phyloP scores from a whole-genome alignment of 441 rosid species.

The Omphalea diandra region DNA sequence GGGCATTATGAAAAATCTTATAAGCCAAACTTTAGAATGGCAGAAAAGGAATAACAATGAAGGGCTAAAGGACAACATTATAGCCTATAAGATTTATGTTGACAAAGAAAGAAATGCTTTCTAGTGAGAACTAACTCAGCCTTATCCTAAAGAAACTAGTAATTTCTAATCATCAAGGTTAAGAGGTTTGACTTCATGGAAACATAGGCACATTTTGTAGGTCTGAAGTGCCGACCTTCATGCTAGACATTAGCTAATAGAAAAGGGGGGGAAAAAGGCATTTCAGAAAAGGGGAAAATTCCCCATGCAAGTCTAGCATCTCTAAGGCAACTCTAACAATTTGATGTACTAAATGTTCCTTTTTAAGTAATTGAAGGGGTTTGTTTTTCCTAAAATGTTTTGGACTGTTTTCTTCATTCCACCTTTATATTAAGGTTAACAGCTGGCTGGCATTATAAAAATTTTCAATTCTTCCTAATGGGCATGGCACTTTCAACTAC shows the following conservation, averaged over 20 bases:
- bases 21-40: background rate
- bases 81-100: background rate
- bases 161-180: too few relatives aligned
- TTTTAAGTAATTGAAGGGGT: too few relatives aligned
- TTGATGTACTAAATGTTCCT: background rate
- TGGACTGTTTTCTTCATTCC: too few relatives aligned
- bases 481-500: constrained; percentile 1
- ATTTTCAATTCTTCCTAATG: too few relatives aligned
- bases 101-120: background rate
- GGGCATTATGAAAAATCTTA: constrained; percentile 4
- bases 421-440: too few relatives aligned
- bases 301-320: background rate
- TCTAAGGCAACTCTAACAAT: background rate
- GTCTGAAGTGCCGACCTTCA: background rate
- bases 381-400: too few relatives aligned
- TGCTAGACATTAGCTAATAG: background rate
- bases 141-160: background rate
- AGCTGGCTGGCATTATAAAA: too few relatives aligned
- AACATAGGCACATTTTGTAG: too few relatives aligned
- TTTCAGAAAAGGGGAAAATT: background rate
- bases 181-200: too few relatives aligned
- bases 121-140: background rate
- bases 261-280: background rate
- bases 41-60: background rate
- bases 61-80: background rate